Evolutionary conservation across 768 basidiomycete species (phyloP).

Genomic region (Suillus hirtellus): DNA sequence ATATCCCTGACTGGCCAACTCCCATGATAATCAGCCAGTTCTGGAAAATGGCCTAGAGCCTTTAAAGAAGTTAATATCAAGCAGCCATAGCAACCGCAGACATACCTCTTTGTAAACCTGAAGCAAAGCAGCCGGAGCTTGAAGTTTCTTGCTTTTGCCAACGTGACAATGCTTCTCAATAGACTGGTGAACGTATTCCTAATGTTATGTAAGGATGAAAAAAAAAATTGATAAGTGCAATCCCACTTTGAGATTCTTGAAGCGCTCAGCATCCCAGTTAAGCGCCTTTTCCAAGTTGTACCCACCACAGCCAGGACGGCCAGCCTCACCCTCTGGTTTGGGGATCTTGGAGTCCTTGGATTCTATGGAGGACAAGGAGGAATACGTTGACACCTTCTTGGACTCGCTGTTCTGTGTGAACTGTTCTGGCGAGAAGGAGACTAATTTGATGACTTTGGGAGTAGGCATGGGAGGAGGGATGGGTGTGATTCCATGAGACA

Average conservation of each 20-base stretch:
- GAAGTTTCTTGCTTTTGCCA: not conserved
- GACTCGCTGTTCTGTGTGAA: not conserved
- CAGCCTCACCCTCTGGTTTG: not conserved
- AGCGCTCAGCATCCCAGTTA: not conserved
- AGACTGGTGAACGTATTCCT: not conserved
- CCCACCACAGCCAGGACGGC: not conserved
- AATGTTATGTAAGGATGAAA: not conserved
- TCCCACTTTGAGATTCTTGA: not conserved
- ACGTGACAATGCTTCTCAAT: not conserved
- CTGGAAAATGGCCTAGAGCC: not conserved
- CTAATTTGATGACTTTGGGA: not conserved
- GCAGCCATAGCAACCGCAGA: not conserved
- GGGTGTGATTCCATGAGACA: not conserved
- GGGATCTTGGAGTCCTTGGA: not conserved
- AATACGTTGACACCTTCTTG: not conserved
- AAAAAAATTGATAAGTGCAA: not conserved
- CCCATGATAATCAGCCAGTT: not conserved
- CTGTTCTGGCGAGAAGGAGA: not conserved
- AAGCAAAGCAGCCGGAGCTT: not conserved
- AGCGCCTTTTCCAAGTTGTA: not conserved
- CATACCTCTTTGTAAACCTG: not conserved
- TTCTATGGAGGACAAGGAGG: not conserved
- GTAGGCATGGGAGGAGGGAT: not conserved
- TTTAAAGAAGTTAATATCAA: not conserved
- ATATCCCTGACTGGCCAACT: constrained; percentile 6